These are phyloP conservation scores for Medicago lupulina DNA, from an alignment of 306 rosid genomes.

Conservation along the genomic window DNA sequence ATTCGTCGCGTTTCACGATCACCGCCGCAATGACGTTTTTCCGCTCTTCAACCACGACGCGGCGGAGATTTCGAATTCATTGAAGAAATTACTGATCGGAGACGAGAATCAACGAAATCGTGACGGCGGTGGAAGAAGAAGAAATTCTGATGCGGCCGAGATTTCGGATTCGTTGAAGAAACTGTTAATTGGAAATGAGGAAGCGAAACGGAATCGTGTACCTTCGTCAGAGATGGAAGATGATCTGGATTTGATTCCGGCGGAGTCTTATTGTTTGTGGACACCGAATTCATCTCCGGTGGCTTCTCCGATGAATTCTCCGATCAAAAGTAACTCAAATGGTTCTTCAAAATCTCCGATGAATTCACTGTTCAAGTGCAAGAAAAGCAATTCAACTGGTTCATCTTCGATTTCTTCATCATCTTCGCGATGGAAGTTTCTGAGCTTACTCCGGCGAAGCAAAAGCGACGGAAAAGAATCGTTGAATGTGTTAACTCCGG, in stretches of 20 bases:
- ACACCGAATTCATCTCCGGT: slow-evolving; percentile 49
- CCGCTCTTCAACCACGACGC: slow-evolving; percentile 64
- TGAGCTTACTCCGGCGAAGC: slow-evolving; percentile 69
- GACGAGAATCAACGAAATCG: not conserved
- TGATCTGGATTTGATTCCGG: slow-evolving; percentile 60
- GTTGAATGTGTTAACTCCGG: slow-evolving; percentile 41
- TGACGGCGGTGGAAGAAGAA: slow-evolving; percentile 2
- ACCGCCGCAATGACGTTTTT: slow-evolving; percentile 36
- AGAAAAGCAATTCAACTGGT: slow-evolving; percentile 88
- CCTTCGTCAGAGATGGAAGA: slow-evolving; percentile 44
- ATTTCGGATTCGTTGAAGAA: slow-evolving; percentile 45
- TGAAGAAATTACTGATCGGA: slow-evolving; percentile 39
- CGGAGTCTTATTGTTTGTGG: slow-evolving; percentile 82
- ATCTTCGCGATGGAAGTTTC: slow-evolving; percentile 72
- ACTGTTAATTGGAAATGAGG: slow-evolving; percentile 35
- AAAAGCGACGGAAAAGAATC: slow-evolving; percentile 76
- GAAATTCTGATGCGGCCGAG: not conserved
- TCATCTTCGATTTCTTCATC: slow-evolving; percentile 51
- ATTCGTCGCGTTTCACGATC: slow-evolving; percentile 56
- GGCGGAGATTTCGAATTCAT: slow-evolving; percentile 40
- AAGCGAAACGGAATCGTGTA: not conserved
- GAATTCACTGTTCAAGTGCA: slow-evolving; percentile 32
- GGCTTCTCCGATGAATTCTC: slow-evolving; percentile 46
- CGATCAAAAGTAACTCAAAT: slow-evolving; percentile 82
- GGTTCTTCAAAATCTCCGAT: slow-evolving; percentile 68